A percentile compares a stretch with the other conserved stretches of the same genome.
These are phyloP conservation scores for Trichoderma afroharzianum DNA, from an alignment of 2,329 filamentous ascomycete genomes.

Conservation along the genomic window DNA sequence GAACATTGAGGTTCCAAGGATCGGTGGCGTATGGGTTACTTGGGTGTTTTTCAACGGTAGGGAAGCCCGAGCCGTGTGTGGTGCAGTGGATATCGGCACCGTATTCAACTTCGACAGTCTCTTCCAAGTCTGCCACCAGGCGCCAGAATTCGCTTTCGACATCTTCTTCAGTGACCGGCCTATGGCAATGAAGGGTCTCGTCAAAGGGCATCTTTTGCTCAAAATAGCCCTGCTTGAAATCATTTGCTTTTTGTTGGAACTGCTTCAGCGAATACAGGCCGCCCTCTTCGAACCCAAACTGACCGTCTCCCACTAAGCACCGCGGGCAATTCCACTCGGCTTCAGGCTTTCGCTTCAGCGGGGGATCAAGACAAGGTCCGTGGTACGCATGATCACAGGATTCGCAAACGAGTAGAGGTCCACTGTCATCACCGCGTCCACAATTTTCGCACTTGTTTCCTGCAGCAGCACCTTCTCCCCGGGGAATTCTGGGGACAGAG, in stretches of 20 bases:
- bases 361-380: slow-evolving; percentile 82
- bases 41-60: slow-evolving; percentile 87
- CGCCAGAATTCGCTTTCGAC: slow-evolving; percentile 97
- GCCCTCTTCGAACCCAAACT: slow-evolving; percentile 96
- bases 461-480: slow-evolving; percentile 47
- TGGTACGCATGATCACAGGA: slow-evolving; percentile 89
- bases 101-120: slow-evolving; percentile 96
- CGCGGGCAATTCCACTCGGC: slow-evolving; percentile 92
- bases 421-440: slow-evolving; percentile 69
- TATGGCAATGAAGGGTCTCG: slow-evolving; percentile 73
- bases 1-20: slow-evolving; percentile 91
- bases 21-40: slow-evolving; percentile 82
- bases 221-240: slow-evolving; percentile 94
- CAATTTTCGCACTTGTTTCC: slow-evolving; percentile 80
- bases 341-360: slow-evolving; percentile 71
- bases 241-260: slow-evolving; percentile 92
- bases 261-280: slow-evolving; percentile 91
- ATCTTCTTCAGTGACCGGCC: slow-evolving; percentile 86
- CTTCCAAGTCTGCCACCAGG: slow-evolving; percentile 86
- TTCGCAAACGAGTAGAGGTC: slow-evolving; percentile 76
- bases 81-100: slow-evolving; percentile 98
- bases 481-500: slow-evolving; percentile 63
- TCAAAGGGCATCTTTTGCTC: slow-evolving; percentile 86
- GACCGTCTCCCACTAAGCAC: slow-evolving; percentile 91
- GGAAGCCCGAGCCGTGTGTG: slow-evolving; percentile 95